Evolutionary conservation across 768 basidiomycete genomes (phyloP), one percentile per base, ranked within the genome.

Genomic region (Termitomyces sp.): DNA sequence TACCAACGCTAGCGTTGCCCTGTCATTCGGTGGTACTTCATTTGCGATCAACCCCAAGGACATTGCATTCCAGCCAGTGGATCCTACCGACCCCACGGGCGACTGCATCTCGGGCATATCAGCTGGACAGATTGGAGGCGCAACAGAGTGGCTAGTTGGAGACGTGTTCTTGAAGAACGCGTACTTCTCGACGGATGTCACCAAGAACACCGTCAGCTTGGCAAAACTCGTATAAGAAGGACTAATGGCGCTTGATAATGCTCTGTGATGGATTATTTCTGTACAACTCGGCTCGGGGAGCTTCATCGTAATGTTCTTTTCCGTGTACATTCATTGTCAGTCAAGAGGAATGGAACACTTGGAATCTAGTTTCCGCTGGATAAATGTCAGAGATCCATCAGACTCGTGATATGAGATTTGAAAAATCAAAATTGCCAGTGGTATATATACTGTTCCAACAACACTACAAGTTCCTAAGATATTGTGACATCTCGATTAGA

Each of bases 131-230:
- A 75, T 91, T 44, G 87, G 84, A 46, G 83, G 81, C 60, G 78
- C 81, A 12, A 81, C 75, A 3, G 81, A 88, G 65, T 92, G 89
- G 90, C 81, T 93, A 61, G 87, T 88, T 39, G 89, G 89, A 33
- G 91, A 88, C 65, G 86, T 86, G 28, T 91, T 90, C 78, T 75
- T 90, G 68, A 91, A 91, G 81, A 91, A 89, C 66, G 88, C 80
- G 0, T 90, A 89, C 70, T 87, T 88, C 70, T 88, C 87, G 7
- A 86, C 83, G 12, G 77, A 91, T 64, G 82, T 84, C 15, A 70
- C 63, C 12, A 79, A 80, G 65, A 88, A 90, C 69, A 75, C 79
- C 44, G 76, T 90, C 36, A 84, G 80, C 28, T 78, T 90, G 61
- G 88, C 87, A 24, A 79, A 83, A 67, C 77, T 85, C 57, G 74